phyloP scores from a whole-genome alignment of 2,329 filamentous ascomycete species.

The Colletotrichum scovillei region DNA sequence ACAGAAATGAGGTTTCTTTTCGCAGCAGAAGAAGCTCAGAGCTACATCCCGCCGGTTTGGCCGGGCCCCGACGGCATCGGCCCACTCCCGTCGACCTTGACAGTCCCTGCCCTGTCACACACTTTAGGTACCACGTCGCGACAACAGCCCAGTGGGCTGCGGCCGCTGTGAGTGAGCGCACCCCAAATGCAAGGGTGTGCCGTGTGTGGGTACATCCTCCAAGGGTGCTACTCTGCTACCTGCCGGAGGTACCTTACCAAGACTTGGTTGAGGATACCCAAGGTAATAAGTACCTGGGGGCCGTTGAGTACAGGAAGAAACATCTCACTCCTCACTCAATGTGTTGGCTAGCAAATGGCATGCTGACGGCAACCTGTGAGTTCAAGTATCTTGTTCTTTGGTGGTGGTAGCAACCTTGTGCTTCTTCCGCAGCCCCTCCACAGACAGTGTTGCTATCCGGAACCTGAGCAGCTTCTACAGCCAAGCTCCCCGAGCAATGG shows the following conservation, averaged over 20 bases:
- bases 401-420: neutral
- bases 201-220: constrained; percentile 3
- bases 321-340: neutral
- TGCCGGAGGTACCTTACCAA: constrained; percentile 15
- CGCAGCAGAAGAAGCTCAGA: neutral
- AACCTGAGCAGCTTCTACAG: neutral
- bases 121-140: constrained; percentile 11
- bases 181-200: constrained; percentile 22
- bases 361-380: neutral
- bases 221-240: constrained; percentile 9
- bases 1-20: neutral
- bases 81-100: neutral
- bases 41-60: neutral
- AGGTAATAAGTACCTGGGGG: too few relatives aligned
- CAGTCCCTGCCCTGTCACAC: neutral
- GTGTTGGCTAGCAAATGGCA: neutral
- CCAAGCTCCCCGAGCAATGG: neutral
- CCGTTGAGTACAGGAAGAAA: neutral
- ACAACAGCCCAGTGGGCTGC: constrained; percentile 26
- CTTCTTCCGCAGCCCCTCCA: neutral
- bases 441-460: neutral
- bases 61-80: neutral
- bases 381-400: neutral
- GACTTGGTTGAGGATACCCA: constrained; percentile 1
- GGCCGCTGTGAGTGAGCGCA: constrained; percentile 22